A percentile compares a stretch with the other conserved stretches of the same genome.
Conservation (phyloP, 2,329 filamentous ascomycete species). For the Geosmithia flava region DNA sequence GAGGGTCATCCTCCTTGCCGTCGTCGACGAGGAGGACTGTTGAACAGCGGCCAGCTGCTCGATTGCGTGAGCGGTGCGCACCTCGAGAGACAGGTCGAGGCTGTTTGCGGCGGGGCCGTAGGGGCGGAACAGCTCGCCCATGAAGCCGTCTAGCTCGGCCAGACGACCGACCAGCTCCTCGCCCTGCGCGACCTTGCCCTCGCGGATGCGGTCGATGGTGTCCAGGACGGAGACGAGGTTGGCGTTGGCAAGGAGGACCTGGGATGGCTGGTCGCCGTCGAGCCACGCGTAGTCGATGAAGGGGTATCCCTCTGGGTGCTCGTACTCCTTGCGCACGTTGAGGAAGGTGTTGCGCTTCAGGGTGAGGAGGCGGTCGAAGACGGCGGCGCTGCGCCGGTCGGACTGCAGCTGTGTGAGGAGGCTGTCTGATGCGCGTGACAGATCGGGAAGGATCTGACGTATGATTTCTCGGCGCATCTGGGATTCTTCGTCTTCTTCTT, state of each 20-base stretch:
- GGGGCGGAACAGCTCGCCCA: conserved; percentile 15
- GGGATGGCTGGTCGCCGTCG: conserved; percentile 4
- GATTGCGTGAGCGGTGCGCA: conserved; percentile 23
- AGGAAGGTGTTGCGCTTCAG: conserved; percentile 14
- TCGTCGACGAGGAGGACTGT: neutral
- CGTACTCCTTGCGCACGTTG: conserved; percentile 12
- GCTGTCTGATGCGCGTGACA: conserved; percentile 12
- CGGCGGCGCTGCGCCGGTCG: conserved; percentile 4
- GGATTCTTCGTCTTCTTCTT: neutral
- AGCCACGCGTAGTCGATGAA: conserved; percentile 16
- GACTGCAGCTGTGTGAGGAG: conserved; percentile 13
- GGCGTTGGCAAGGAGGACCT: conserved; percentile 11
- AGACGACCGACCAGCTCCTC: conserved; percentile 14
- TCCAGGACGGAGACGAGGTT: conserved; percentile 23
- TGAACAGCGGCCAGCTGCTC: conserved; percentile 8
- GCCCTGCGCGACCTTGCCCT: neutral
- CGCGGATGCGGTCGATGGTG: conserved; percentile 6
- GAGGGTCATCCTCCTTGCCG: neutral
- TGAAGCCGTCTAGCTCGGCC: conserved; percentile 14
- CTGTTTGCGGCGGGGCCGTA: conserved; percentile 5
- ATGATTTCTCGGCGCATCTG: neutral
- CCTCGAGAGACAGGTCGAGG: conserved; percentile 16
- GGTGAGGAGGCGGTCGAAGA: conserved; percentile 10
- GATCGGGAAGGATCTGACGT: conserved; percentile 11
- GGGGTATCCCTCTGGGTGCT: conserved; percentile 5